phyloP scores from a whole-genome alignment of 495 filamentous ascomycete genomes.

The Lepraria neglecta region DNA sequence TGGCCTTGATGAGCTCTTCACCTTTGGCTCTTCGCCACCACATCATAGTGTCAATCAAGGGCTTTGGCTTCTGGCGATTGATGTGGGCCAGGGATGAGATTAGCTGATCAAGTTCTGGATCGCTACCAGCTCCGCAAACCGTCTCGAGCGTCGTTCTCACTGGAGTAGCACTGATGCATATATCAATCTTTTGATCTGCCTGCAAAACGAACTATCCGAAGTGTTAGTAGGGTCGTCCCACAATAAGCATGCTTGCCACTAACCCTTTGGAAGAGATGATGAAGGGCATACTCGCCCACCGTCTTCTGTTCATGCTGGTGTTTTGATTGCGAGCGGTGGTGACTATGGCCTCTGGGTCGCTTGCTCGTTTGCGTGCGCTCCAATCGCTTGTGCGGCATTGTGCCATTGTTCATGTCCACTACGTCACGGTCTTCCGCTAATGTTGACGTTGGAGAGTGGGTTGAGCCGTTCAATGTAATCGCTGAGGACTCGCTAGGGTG shows the following conservation, averaged over 20 bases:
- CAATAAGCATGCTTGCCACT: conserved; percentile 29
- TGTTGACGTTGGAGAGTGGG: conserved; percentile 16
- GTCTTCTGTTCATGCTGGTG: conserved; percentile 75
- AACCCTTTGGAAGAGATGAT: conserved; percentile 90
- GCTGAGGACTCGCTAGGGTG: conserved; percentile 23
- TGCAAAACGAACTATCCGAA: conserved; percentile 54
- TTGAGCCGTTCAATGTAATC: conserved; percentile 13
- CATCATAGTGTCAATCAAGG: conserved; percentile 96
- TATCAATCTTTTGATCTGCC: conserved; percentile 88
- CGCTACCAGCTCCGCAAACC: conserved; percentile 82
- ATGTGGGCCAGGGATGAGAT: conserved; percentile 91
- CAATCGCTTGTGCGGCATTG: conserved; percentile 41
- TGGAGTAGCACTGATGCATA: conserved; percentile 66
- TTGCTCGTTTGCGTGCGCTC: conserved; percentile 62
- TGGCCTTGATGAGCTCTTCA: conserved; percentile 64
- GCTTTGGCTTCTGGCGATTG: conserved; percentile 85
- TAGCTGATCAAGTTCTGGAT: conserved; percentile 89
- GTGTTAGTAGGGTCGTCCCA: conserved; percentile 4
- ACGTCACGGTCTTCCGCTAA: conserved; percentile 20
- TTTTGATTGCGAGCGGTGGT: conserved; percentile 78
- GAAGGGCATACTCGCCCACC: conserved; percentile 91
- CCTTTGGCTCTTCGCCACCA: conserved; percentile 93
- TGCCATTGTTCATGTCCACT: conserved; percentile 10
- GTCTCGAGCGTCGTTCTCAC: conserved; percentile 76
- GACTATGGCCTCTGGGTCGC: conserved; percentile 61